Evolutionary conservation across 106 monocot species (phyloP).

Genomic region (Acorus gramineus): DNA sequence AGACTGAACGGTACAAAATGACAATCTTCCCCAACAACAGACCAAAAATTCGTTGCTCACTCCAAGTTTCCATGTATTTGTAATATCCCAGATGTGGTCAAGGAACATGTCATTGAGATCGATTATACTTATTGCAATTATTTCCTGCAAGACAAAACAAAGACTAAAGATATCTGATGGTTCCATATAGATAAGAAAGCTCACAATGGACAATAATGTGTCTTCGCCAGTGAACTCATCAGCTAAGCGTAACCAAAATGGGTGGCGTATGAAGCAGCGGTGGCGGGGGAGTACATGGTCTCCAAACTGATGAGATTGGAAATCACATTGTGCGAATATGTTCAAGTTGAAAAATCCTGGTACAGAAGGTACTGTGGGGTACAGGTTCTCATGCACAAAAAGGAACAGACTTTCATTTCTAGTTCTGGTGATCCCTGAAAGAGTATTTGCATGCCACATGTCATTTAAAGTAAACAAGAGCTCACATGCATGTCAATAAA

Average conservation of each 20-base stretch:
- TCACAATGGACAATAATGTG: neutral
- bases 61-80: too few relatives aligned
- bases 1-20: too few relatives aligned
- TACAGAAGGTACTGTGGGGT: constrained; percentile 5
- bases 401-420: constrained; percentile 13
- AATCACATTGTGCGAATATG: neutral
- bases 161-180: neutral
- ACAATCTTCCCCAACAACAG: neutral
- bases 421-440: constrained; percentile 29
- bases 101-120: neutral
- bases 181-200: neutral
- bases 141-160: constrained; percentile 7
- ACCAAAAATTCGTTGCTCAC: neutral
- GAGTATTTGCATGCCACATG: constrained; percentile 9
- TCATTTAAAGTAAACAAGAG: constrained; percentile 7
- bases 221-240: constrained; percentile 4
- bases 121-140: neutral
- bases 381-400: constrained; percentile 9
- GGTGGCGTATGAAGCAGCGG: neutral
- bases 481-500: neutral
- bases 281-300: neutral
- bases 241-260: neutral
- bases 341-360: neutral
- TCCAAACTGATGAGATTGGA: neutral
- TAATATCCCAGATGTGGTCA: neutral